Conservation (phyloP, 2,329 filamentous ascomycete species). For the Berkeleyomyces rouxiae region DNA sequence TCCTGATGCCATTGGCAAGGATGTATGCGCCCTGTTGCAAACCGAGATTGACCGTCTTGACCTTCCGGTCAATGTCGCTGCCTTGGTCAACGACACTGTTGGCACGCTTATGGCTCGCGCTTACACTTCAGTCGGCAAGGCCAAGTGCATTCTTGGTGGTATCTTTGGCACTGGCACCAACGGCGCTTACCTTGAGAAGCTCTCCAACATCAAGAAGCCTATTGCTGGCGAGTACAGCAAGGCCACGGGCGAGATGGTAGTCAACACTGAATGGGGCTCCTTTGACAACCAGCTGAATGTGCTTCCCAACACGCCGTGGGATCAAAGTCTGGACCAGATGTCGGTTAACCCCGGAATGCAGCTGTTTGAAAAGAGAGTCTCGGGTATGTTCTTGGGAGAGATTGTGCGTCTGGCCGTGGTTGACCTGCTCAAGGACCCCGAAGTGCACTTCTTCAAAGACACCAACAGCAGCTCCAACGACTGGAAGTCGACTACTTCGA, state of each 20-base stretch:
- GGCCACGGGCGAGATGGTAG: conserved; percentile 81
- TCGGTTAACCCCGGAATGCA: conserved; percentile 87
- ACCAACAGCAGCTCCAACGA: conserved; percentile 56
- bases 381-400: conserved; percentile 95
- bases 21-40: conserved; percentile 84
- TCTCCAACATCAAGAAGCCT: conserved; percentile 67
- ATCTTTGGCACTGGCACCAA: conserved; percentile 98
- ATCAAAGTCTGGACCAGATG: conserved; percentile 57
- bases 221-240: conserved; percentile 55
- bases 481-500: conserved; percentile 50
- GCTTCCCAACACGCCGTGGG: conserved; percentile 72
- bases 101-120: conserved; percentile 95
- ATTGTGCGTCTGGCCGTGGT: conserved; percentile 67
- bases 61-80: conserved; percentile 85
- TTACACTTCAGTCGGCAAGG: conserved; percentile 80
- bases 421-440: conserved; percentile 50
- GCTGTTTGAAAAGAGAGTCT: conserved; percentile 98
- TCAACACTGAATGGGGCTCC: conserved; percentile 97
- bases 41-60: conserved; percentile 71
- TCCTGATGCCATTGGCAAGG: conserved; percentile 79
- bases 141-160: conserved; percentile 74
- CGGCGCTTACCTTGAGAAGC: conserved; percentile 90
- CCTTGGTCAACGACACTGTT: conserved; percentile 92
- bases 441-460: conserved; percentile 58
- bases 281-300: conserved; percentile 90